phyloP scores from a whole-genome alignment of 768 basidiomycete genomes.

The Auricularia cornea region DNA sequence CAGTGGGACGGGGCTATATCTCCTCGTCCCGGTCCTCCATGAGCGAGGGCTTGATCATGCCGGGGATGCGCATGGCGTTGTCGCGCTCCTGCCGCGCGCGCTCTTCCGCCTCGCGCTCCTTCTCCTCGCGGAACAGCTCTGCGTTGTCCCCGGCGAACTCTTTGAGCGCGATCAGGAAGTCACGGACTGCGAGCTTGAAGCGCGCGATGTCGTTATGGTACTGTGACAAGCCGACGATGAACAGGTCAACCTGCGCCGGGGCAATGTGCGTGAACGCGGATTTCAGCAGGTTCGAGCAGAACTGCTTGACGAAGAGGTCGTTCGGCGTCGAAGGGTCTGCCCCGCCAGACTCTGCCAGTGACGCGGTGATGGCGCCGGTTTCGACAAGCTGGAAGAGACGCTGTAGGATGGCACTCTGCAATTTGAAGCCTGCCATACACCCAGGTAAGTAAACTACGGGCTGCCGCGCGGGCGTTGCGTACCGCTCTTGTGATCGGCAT shows the following conservation, averaged over 20 bases:
- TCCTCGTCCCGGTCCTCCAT: conserved; percentile 91
- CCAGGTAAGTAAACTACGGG: background rate
- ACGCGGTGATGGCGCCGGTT: conserved; percentile 65
- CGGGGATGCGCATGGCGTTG: conserved; percentile 90
- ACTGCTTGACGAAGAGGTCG: conserved; percentile 70
- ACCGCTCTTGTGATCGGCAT: conserved; percentile 96
- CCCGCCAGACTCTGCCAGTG: conserved; percentile 74
- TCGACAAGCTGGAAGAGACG: conserved; percentile 91
- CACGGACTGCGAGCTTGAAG: conserved; percentile 49
- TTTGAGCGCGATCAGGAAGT: conserved; percentile 40
- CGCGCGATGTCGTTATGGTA: conserved; percentile 72
- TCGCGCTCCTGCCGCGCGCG: conserved; percentile 80
- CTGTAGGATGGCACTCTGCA: conserved; percentile 86
- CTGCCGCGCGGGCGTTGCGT: conserved; percentile 4
- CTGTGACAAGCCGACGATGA: conserved; percentile 59
- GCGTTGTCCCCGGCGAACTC: conserved; percentile 64
- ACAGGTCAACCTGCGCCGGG: conserved; percentile 71
- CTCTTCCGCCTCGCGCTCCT: conserved; percentile 73
- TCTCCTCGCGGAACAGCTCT: conserved; percentile 90
- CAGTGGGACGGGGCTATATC: conserved; percentile 32
- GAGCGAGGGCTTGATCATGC: conserved; percentile 93
- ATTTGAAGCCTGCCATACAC: conserved; percentile 61
- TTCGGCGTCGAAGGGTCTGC: conserved; percentile 67
- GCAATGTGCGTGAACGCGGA: conserved; percentile 90
- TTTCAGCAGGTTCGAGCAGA: conserved; percentile 77